Evolutionary conservation across 345 rosid species (phyloP).

Genomic region (Durio zibethinus): DNA sequence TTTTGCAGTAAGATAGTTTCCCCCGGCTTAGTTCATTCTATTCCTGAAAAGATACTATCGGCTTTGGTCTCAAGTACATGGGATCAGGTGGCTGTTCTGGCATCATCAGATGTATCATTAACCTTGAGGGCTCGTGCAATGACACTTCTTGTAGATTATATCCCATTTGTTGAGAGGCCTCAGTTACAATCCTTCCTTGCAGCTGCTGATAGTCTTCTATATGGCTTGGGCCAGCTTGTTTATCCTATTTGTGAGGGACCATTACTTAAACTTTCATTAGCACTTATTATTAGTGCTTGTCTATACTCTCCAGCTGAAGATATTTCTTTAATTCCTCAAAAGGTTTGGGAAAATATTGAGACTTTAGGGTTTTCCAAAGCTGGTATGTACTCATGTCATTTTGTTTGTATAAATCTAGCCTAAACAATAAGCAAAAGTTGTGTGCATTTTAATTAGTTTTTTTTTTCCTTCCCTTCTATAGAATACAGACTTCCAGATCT

Average conservation of each 20-base stretch:
- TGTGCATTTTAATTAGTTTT: not conserved
- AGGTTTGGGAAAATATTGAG: conserved; percentile 63
- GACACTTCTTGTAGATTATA: conserved; percentile 59
- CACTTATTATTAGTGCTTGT: conserved; percentile 69
- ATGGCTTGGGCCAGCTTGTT: conserved; percentile 48
- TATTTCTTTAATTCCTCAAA: conserved; percentile 60
- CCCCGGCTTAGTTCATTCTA: conserved; percentile 29
- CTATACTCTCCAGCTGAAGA: conserved; percentile 64
- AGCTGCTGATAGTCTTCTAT: conserved; percentile 57
- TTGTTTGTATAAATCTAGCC: not conserved
- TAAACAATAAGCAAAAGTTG: not conserved
- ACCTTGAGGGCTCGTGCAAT: conserved; percentile 54
- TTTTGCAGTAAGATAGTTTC: conserved; percentile 32
- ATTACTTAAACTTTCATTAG: conserved; percentile 56
- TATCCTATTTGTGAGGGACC: conserved; percentile 60
- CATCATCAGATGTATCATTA: conserved; percentile 59
- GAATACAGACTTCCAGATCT: conserved; percentile 47
- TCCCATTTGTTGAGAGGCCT: conserved; percentile 52
- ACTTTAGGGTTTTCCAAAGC: conserved; percentile 43
- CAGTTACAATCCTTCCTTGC: conserved; percentile 64
- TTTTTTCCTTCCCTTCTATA: conserved; percentile 17
- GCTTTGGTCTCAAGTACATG: conserved; percentile 63
- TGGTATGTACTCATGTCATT: conserved; percentile 34
- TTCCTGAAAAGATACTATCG: conserved; percentile 44
- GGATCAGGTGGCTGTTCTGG: conserved; percentile 62